These are phyloP conservation scores for Tetracladium setigerum DNA, from an alignment of 495 filamentous ascomycete species.

Conservation along the genomic window DNA sequence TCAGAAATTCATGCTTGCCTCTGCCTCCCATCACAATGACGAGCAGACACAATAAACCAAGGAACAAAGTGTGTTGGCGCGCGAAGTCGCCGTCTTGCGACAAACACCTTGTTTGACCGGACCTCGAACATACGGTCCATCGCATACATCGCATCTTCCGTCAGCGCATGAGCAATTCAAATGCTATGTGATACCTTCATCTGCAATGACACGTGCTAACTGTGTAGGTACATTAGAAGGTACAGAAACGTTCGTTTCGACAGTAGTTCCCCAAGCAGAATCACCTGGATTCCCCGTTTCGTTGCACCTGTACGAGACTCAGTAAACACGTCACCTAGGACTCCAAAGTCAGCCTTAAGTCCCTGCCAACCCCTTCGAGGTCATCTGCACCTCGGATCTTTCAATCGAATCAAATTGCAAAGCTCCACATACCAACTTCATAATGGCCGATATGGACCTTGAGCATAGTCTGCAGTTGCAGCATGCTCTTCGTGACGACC, in stretches of 20 bases:
- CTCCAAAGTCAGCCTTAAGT: constrained; percentile 19
- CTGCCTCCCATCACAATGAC: too few species aligned
- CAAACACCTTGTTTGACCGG: too few species aligned
- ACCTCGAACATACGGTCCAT: neutral
- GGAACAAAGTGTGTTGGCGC: too few species aligned
- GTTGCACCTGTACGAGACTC: constrained; percentile 22
- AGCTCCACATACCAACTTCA: constrained; percentile 1
- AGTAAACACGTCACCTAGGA: constrained; percentile 18
- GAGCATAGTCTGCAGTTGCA: constrained; percentile 21
- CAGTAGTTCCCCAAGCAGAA: constrained; percentile 10
- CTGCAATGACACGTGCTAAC: constrained; percentile 26
- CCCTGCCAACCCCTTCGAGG: constrained; percentile 19
- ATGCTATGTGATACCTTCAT: constrained; percentile 20
- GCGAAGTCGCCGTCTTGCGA: too few species aligned
- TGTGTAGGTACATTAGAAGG: constrained; percentile 8
- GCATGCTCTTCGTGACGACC: constrained; percentile 22
- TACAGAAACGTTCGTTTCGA: constrained; percentile 22
- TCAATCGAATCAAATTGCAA: constrained; percentile 18
- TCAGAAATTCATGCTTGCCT: too few species aligned
- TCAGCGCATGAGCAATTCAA: constrained; percentile 16
- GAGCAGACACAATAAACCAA: too few species aligned
- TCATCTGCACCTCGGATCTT: constrained; percentile 19
- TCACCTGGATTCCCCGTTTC: constrained; percentile 4
- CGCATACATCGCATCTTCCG: constrained; percentile 9
- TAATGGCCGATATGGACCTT: constrained; percentile 21